Conservation (phyloP, 495 filamentous ascomycete species). For the Trichoderma virens region DNA sequence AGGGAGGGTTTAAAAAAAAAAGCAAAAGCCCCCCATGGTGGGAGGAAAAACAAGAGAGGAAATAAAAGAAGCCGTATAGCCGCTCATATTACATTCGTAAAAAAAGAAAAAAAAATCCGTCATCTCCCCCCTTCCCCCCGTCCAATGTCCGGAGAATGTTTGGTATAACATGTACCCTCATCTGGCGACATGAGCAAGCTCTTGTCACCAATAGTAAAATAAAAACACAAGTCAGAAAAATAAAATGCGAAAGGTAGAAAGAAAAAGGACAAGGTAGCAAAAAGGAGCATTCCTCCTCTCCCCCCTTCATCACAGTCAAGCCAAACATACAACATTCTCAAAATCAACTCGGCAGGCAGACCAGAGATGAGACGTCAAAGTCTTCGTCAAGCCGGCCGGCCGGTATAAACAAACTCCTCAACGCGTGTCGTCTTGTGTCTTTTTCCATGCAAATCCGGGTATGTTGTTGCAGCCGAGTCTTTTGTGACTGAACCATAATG, state of each 20-base stretch:
- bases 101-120: background rate
- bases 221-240: background rate
- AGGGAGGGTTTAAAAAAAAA: background rate
- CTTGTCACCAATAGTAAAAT: background rate
- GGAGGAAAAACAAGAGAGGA: background rate
- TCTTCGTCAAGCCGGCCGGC: background rate
- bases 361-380: background rate
- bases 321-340: background rate
- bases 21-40: background rate
- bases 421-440: background rate
- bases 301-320: background rate
- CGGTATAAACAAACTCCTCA: background rate
- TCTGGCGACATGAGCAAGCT: background rate
- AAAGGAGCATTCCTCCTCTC: background rate
- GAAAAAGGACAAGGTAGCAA: background rate
- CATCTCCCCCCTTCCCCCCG: background rate
- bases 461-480: conserved; percentile 6
- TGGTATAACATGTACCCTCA: background rate
- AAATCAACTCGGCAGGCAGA: background rate
- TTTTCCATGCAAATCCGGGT: conserved; percentile 7
- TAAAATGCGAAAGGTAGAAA: background rate
- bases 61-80: background rate
- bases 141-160: background rate
- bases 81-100: conserved; percentile 6
- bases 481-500: conserved; percentile 1